Percentiles rank a stretch among this genome's conserved stretches.
Evolutionary conservation across 768 basidiomycete genomes (phyloP).

Genomic region (Pleurotus salmoneostramineus): DNA sequence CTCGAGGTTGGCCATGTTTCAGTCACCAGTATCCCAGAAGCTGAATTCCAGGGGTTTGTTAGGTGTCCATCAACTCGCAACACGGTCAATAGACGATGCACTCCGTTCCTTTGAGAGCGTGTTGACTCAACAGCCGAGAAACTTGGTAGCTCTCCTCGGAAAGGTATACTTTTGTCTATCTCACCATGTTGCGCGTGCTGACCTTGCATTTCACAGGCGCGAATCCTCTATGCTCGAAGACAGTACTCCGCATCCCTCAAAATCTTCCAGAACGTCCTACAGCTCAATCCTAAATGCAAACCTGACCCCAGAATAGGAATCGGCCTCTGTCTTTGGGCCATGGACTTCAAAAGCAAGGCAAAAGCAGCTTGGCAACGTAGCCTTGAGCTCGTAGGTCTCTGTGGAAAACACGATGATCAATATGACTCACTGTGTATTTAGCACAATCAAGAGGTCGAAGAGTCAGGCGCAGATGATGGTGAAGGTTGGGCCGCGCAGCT

Average conservation of each 20-base stretch:
- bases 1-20: slow-evolving; percentile 47
- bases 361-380: slow-evolving; percentile 89
- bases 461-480: slow-evolving; percentile 45
- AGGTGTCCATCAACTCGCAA: slow-evolving; percentile 84
- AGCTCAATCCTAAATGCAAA: slow-evolving; percentile 69
- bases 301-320: slow-evolving; percentile 97
- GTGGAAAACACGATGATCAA: neutral
- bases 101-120: slow-evolving; percentile 79
- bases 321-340: slow-evolving; percentile 88
- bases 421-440: slow-evolving; percentile 1
- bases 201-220: slow-evolving; percentile 48
- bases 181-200: neutral
- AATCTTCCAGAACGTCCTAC: slow-evolving; percentile 81
- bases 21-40: neutral
- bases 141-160: slow-evolving; percentile 83
- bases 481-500: slow-evolving; percentile 73
- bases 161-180: slow-evolving; percentile 46
- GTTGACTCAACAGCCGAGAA: slow-evolving; percentile 73
- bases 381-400: slow-evolving; percentile 67
- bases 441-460: slow-evolving; percentile 28
- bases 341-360: slow-evolving; percentile 81
- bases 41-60: neutral
- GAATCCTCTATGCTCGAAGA: slow-evolving; percentile 79
- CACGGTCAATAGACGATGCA: slow-evolving; percentile 79
- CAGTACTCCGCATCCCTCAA: slow-evolving; percentile 78